phyloP scores from a whole-genome alignment of 73 alveolate species.

The Symbiodinium pilosum region DNA sequence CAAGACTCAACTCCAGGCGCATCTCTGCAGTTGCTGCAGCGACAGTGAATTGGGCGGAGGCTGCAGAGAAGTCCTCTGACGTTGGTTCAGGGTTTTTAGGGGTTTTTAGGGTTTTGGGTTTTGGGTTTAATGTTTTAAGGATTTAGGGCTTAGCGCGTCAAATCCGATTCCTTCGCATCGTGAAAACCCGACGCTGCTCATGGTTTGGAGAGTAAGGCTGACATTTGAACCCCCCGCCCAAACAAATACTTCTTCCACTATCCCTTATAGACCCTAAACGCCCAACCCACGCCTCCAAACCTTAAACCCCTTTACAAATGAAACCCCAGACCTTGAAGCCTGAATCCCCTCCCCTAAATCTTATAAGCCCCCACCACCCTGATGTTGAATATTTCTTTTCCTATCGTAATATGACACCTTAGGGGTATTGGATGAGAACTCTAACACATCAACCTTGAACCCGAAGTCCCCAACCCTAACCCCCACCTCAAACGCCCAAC shows the following conservation, averaged over 20 bases:
- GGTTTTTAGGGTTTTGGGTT: background rate
- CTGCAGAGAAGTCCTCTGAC: slow-evolving; percentile 6
- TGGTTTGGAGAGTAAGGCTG: background rate
- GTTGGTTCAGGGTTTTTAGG: background rate
- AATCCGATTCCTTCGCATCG: too few relatives aligned
- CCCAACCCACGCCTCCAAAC: background rate
- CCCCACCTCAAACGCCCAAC: too few relatives aligned
- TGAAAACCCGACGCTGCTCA: background rate
- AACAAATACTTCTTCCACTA: background rate
- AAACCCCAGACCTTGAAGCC: background rate
- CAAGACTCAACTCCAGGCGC: slow-evolving; percentile 51
- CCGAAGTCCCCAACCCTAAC: too few relatives aligned
- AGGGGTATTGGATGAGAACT: too few relatives aligned
- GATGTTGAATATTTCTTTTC: too few relatives aligned
- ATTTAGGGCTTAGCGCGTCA: background rate
- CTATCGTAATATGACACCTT: too few relatives aligned
- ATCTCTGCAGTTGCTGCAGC: slow-evolving; percentile 21
- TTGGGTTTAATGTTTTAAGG: background rate
- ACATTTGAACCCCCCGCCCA: background rate
- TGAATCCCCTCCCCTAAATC: too few relatives aligned
- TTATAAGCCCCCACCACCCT: too few relatives aligned
- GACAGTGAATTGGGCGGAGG: slow-evolving; percentile 13
- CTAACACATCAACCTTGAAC: too few relatives aligned
- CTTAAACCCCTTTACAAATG: background rate
- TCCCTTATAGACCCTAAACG: background rate